Conservation (phyloP, 2,329 filamentous ascomycete genomes). For the Byssochlamys sp. region DNA sequence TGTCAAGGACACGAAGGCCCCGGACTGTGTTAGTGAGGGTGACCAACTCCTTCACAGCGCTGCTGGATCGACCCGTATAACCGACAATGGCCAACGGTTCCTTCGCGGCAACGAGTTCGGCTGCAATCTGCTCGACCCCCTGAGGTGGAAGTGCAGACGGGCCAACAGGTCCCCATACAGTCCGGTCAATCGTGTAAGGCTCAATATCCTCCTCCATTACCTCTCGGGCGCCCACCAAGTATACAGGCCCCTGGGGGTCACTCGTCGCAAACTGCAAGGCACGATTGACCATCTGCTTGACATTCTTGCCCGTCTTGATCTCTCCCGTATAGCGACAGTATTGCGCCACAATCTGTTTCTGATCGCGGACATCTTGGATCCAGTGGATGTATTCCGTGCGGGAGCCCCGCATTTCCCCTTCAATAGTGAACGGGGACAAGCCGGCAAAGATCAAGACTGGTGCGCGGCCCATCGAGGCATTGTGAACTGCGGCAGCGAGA, state of each 20-base stretch:
- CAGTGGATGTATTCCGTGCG: slow-evolving; percentile 78
- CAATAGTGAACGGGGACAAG: slow-evolving; percentile 64
- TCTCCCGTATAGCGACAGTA: slow-evolving; percentile 78
- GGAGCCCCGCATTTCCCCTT: slow-evolving; percentile 67
- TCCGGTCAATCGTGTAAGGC: slow-evolving; percentile 59
- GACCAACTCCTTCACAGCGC: slow-evolving; percentile 37
- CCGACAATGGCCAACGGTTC: slow-evolving; percentile 43
- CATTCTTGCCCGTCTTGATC: slow-evolving; percentile 72
- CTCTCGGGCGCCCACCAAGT: slow-evolving; percentile 67
- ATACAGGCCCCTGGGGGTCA: slow-evolving; percentile 69
- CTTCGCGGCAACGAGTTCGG: slow-evolving; percentile 37
- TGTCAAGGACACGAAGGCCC: slow-evolving; percentile 43
- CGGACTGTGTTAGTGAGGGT: slow-evolving; percentile 39
- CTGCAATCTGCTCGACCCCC: slow-evolving; percentile 35
- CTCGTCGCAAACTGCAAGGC: slow-evolving; percentile 72
- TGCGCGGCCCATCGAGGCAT: slow-evolving; percentile 63
- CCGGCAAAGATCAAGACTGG: slow-evolving; percentile 72
- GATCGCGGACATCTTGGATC: slow-evolving; percentile 75
- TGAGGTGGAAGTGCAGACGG: slow-evolving; percentile 52
- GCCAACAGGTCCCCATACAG: slow-evolving; percentile 60
- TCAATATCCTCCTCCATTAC: slow-evolving; percentile 77
- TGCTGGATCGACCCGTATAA: slow-evolving; percentile 40
- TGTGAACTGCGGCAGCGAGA: slow-evolving; percentile 68
- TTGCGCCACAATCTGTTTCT: slow-evolving; percentile 69
- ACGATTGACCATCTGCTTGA: slow-evolving; percentile 82